phyloP scores from a whole-genome alignment of 1,284 basidiomycete species.

The Papiliotrema nemorosa region DNA sequence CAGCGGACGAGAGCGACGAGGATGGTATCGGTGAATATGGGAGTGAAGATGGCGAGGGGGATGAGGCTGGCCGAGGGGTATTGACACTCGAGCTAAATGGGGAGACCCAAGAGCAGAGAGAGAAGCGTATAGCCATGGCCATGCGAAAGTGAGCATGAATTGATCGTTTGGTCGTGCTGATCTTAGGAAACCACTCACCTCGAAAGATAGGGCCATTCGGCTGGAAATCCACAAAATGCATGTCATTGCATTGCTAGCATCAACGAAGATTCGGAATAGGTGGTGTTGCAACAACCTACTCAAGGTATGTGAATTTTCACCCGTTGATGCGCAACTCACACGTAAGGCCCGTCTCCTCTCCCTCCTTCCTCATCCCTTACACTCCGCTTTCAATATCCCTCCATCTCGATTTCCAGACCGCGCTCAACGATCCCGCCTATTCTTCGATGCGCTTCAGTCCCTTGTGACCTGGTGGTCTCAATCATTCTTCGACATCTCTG shows the following conservation, averaged over 20 bases:
- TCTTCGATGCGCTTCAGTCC: slow-evolving; percentile 70
- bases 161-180: not conserved
- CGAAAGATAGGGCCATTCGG: slow-evolving; percentile 63
- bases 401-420: slow-evolving; percentile 77
- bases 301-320: slow-evolving; percentile 68
- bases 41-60: slow-evolving; percentile 18
- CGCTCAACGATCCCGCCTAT: slow-evolving; percentile 73
- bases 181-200: slow-evolving; percentile 45
- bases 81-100: slow-evolving; percentile 43
- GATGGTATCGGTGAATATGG: slow-evolving; percentile 19
- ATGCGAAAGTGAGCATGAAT: slow-evolving; percentile 34
- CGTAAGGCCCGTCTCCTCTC: slow-evolving; percentile 66
- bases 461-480: slow-evolving; percentile 79
- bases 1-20: slow-evolving; percentile 15
- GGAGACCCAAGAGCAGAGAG: slow-evolving; percentile 41
- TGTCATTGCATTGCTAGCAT: slow-evolving; percentile 71
- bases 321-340: not conserved
- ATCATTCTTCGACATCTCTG: slow-evolving; percentile 60
- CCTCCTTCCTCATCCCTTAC: slow-evolving; percentile 70
- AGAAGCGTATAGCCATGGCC: slow-evolving; percentile 34
- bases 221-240: slow-evolving; percentile 84
- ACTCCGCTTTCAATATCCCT: slow-evolving; percentile 76
- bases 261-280: slow-evolving; percentile 70
- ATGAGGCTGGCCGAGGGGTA: slow-evolving; percentile 26
- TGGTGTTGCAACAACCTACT: slow-evolving; percentile 81